phyloP scores from a whole-genome alignment of 805 yeast species.

The Cyberlindnera suaveolens region DNA sequence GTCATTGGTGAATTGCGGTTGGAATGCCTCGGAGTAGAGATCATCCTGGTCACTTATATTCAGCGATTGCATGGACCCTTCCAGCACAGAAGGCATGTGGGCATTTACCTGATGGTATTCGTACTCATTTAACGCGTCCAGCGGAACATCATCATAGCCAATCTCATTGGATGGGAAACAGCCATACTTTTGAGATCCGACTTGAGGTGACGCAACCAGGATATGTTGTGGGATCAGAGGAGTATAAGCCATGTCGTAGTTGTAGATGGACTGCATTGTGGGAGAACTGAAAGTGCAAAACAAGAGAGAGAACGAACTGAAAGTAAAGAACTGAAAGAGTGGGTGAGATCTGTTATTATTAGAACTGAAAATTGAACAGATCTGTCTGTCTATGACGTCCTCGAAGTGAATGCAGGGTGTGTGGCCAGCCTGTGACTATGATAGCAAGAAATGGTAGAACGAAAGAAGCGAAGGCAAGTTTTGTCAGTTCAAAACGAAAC shows the following conservation, averaged over 20 bases:
- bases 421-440: too few species aligned
- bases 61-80: background rate
- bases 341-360: conserved; percentile 2
- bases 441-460: too few species aligned
- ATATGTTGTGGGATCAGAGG: conserved; percentile 23
- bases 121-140: background rate
- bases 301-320: background rate
- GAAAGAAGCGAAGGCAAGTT: too few species aligned
- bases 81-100: conserved; percentile 1
- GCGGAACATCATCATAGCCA: conserved; percentile 4
- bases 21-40: conserved; percentile 1
- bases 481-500: too few species aligned
- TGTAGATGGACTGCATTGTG: conserved; percentile 22
- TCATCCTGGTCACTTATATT: conserved; percentile 3
- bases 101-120: conserved; percentile 1
- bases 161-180: conserved; percentile 1
- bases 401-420: too few species aligned
- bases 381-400: background rate
- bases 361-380: background rate
- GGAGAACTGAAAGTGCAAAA: background rate
- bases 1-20: conserved; percentile 1
- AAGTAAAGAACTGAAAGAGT: background rate
- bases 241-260: conserved; percentile 20
- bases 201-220: conserved; percentile 19
- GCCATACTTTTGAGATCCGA: conserved; percentile 8